phyloP scores from a whole-genome alignment of 371 early-diverging fungal genomes.

The Mucor ambiguus region DNA sequence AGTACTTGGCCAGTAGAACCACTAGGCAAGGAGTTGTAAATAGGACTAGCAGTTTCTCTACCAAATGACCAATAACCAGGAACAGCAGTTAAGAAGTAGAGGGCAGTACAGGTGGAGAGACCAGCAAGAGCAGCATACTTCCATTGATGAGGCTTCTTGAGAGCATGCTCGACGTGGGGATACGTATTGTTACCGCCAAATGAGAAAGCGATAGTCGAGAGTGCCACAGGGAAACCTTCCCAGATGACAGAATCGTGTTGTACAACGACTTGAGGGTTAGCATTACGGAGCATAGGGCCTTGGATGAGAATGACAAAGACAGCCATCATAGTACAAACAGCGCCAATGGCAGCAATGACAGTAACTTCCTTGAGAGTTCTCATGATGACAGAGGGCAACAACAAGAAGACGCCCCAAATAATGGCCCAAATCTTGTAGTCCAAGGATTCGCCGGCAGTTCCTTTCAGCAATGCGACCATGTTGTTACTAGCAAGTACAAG shows the following conservation, averaged over 20 bases:
- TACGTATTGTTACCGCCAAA: conserved; percentile 50
- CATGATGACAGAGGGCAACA: conserved; percentile 70
- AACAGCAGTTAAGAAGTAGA: conserved; percentile 80
- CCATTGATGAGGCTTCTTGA: conserved; percentile 81
- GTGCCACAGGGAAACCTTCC: conserved; percentile 51
- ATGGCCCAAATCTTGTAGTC: conserved; percentile 57
- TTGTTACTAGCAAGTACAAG: conserved; percentile 75
- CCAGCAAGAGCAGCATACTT: conserved; percentile 72
- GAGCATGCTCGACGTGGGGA: conserved; percentile 81
- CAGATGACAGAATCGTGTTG: conserved; percentile 40
- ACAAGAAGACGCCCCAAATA: conserved; percentile 64
- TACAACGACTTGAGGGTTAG: conserved; percentile 20
- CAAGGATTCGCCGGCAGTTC: conserved; percentile 35
- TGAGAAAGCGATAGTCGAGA: conserved; percentile 58
- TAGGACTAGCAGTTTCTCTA: conserved; percentile 68
- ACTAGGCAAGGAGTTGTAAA: conserved; percentile 55
- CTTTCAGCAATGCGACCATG: conserved; percentile 51
- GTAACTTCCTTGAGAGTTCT: conserved; percentile 83
- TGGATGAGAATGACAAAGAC: conserved; percentile 49
- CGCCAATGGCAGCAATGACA: conserved; percentile 49
- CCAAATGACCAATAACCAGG: conserved; percentile 89
- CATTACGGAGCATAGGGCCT: conserved; percentile 34
- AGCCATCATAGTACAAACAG: conserved; percentile 54
- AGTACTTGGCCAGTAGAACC: conserved; percentile 54
- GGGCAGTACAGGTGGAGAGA: conserved; percentile 67